phyloP scores from a whole-genome alignment of 352 stramenopile species.

The Nothophytophthora sp. region DNA sequence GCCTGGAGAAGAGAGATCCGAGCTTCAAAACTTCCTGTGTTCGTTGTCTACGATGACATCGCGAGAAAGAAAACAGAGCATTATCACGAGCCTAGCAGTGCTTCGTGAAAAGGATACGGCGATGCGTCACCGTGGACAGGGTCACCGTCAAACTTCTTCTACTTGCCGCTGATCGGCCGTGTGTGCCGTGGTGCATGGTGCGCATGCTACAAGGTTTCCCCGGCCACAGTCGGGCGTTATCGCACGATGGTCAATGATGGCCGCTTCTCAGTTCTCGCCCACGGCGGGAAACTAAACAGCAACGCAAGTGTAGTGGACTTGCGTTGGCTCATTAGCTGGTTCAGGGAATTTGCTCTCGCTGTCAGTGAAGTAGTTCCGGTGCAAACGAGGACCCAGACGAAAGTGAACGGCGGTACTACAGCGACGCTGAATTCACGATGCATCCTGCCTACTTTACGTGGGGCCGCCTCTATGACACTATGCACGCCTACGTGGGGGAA shows the following conservation, averaged over 20 bases:
- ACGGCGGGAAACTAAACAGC: constrained; percentile 9
- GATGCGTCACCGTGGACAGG: not conserved
- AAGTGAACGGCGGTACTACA: constrained; percentile 5
- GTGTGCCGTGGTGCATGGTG: constrained; percentile 2
- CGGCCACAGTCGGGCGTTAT: constrained; percentile 3
- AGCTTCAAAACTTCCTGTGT: no score
- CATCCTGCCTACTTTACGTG: constrained; percentile 15
- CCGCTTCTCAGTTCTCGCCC: no score
- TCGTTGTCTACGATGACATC: no score
- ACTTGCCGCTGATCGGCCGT: constrained; percentile 2
- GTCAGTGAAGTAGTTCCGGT: constrained; percentile 11
- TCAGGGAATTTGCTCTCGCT: not conserved
- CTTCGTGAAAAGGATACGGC: not conserved
- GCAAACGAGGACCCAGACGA: constrained; percentile 2
- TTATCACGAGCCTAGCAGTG: not conserved
- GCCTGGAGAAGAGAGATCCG: no score
- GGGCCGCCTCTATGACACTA: constrained; percentile 11
- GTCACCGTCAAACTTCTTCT: not conserved
- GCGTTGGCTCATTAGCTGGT: constrained; percentile 11
- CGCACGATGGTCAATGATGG: no score
- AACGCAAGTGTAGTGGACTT: constrained; percentile 2
- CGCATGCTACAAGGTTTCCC: not conserved
- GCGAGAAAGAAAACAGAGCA: no score
- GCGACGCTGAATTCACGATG: constrained; percentile 1
- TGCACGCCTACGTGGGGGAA: constrained; percentile 8